Conservation (phyloP, 108 stramenopile genomes). For the Pseudonitzschia multistriata region DNA sequence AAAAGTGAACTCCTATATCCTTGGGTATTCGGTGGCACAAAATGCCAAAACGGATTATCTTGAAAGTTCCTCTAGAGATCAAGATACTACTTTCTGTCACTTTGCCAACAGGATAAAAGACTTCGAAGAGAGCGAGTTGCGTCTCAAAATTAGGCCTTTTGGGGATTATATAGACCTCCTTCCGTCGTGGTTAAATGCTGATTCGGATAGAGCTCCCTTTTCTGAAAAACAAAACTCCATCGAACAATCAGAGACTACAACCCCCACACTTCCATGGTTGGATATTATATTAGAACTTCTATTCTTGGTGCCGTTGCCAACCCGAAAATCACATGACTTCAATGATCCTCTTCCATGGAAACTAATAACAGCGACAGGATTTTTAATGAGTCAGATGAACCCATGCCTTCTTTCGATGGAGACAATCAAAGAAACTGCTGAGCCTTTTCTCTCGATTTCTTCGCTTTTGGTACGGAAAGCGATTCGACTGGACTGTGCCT, state of each 20-base stretch:
- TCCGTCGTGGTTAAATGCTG: constrained; percentile 4
- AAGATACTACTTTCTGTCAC: neutral
- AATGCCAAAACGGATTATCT: neutral
- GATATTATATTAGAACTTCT: constrained; percentile 8
- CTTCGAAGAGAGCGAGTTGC: neutral
- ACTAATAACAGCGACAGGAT: constrained; percentile 9
- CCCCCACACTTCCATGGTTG: neutral
- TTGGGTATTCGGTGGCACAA: neutral
- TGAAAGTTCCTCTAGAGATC: neutral
- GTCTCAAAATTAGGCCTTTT: neutral
- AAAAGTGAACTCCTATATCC: neutral
- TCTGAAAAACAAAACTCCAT: neutral
- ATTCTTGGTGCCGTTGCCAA: constrained; percentile 1
- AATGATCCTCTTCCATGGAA: constrained; percentile 15
- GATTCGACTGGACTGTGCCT: constrained; percentile 1
- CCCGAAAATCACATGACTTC: constrained; percentile 1
- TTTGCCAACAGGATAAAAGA: neutral
- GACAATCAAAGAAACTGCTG: constrained; percentile 17
- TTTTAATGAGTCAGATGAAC: neutral
- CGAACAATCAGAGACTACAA: neutral
- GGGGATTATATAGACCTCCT: neutral
- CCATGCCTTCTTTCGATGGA: neutral
- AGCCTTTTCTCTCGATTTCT: constrained; percentile 24
- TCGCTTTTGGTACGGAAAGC: constrained; percentile 8
- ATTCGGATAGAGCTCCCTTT: neutral